Evolutionary conservation across 2,329 filamentous ascomycete species (phyloP).

Genomic region (Magnaporthales sp.): DNA sequence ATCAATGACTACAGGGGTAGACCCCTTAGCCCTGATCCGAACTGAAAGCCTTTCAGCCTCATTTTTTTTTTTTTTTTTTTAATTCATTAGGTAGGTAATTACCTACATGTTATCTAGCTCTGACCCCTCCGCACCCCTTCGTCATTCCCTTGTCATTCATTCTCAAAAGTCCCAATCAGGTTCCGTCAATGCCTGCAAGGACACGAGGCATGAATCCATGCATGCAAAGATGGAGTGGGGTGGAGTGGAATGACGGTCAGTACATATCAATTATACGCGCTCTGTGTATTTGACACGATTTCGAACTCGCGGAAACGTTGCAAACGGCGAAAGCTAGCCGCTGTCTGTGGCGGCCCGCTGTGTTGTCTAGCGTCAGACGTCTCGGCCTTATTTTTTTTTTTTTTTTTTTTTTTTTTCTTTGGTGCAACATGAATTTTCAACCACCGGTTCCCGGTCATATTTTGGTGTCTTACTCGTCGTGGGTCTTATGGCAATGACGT

Average conservation of each 20-base stretch:
- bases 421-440: not conserved
- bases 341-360: not conserved
- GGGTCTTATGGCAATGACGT: not conserved
- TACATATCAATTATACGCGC: not conserved
- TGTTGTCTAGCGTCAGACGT: not conserved
- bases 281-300: not conserved
- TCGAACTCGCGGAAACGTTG: not conserved
- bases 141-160: not conserved
- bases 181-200: not conserved
- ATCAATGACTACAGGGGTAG: not conserved
- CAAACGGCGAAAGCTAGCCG: not conserved
- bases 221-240: not conserved
- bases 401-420: constrained; percentile 10
- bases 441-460: not conserved
- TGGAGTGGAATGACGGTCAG: not conserved
- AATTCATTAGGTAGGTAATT: not conserved
- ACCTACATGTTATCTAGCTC: not conserved
- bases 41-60: not conserved
- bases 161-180: not conserved
- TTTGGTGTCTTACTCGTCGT: not conserved
- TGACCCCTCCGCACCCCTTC: not conserved
- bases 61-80: not conserved
- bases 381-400: not conserved
- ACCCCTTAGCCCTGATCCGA: not conserved
- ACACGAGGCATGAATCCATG: not conserved